These are phyloP conservation scores for Leccinum longicurvipes DNA, from an alignment of 768 basidiomycete species.

Conservation along the genomic window DNA sequence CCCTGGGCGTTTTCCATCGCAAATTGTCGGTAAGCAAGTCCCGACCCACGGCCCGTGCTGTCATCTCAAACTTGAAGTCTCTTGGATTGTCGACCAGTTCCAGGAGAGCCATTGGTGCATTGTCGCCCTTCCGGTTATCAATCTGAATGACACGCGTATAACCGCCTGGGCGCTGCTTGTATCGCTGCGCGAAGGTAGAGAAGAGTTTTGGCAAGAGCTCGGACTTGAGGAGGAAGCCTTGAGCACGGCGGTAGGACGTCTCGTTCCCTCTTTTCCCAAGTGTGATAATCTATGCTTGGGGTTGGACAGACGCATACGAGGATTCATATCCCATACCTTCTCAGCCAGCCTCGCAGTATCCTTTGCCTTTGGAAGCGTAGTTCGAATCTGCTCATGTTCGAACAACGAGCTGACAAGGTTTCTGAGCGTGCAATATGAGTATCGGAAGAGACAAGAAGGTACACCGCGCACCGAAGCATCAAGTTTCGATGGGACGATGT, in stretches of 20 bases:
- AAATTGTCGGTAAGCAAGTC: slow-evolving; percentile 66
- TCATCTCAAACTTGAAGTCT: slow-evolving; percentile 86
- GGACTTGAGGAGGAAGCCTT: slow-evolving; percentile 75
- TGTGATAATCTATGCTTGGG: slow-evolving; percentile 69
- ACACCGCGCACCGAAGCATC: slow-evolving; percentile 72
- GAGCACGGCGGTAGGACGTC: slow-evolving; percentile 66
- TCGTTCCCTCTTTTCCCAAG: slow-evolving; percentile 83
- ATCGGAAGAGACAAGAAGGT: neutral
- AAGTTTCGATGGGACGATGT: slow-evolving; percentile 89
- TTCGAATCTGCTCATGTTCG: slow-evolving; percentile 93
- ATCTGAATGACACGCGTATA: slow-evolving; percentile 94
- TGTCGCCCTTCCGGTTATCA: slow-evolving; percentile 88
- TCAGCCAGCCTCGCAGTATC: slow-evolving; percentile 90
- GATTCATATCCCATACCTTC: slow-evolving; percentile 50
- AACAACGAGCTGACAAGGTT: slow-evolving; percentile 93
- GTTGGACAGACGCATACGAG: slow-evolving; percentile 2
- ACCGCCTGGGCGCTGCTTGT: slow-evolving; percentile 79
- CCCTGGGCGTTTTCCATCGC: slow-evolving; percentile 39
- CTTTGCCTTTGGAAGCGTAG: slow-evolving; percentile 92
- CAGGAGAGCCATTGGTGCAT: slow-evolving; percentile 87
- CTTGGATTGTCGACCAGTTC: slow-evolving; percentile 93
- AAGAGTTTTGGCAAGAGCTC: slow-evolving; percentile 80
- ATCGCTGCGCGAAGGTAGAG: slow-evolving; percentile 73
- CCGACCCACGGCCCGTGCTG: slow-evolving; percentile 83
- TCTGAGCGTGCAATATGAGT: slow-evolving; percentile 38